phyloP scores from a whole-genome alignment of 768 basidiomycete species.

The Pisolithus microcarpus region DNA sequence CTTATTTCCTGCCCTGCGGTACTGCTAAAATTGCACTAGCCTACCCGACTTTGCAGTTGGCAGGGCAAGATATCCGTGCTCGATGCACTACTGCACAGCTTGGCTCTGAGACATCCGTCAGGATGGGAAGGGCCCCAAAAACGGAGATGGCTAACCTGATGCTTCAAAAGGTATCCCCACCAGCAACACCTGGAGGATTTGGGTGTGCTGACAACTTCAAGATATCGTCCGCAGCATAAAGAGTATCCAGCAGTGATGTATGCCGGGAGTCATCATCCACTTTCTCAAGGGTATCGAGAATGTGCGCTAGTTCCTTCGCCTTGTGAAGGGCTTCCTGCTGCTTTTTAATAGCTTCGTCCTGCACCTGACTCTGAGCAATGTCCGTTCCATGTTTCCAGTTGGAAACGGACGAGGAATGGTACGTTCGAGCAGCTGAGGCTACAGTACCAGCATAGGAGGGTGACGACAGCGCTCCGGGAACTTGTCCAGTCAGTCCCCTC shows the following conservation, averaged over 20 bases:
- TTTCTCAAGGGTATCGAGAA: constrained; percentile 62
- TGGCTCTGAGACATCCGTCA: constrained; percentile 46
- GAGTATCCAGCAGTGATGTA: constrained; percentile 58
- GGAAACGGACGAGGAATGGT: constrained; percentile 10
- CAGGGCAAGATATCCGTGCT: constrained; percentile 68
- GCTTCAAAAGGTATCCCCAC: constrained; percentile 69
- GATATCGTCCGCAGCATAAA: constrained; percentile 65
- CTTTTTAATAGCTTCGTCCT: constrained; percentile 25
- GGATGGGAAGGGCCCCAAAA: not conserved
- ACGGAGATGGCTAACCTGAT: constrained; percentile 49
- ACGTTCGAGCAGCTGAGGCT: too few relatives aligned
- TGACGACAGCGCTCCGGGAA: constrained; percentile 8
- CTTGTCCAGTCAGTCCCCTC: not conserved
- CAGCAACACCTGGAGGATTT: constrained; percentile 61
- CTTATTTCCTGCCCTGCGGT: constrained; percentile 48
- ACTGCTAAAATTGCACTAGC: constrained; percentile 88
- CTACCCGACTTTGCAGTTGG: constrained; percentile 60
- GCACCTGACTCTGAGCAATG: constrained; percentile 26
- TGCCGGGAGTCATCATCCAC: constrained; percentile 74
- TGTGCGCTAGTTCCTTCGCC: constrained; percentile 59
- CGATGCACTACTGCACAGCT: constrained; percentile 81
- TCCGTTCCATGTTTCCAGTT: constrained; percentile 12
- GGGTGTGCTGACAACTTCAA: constrained; percentile 64
- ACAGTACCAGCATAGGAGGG: constrained; percentile 8
- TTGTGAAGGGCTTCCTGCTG: constrained; percentile 43